These are phyloP conservation scores for Lumnitzera littorea DNA, from an alignment of 345 rosid genomes.

Conservation along the genomic window DNA sequence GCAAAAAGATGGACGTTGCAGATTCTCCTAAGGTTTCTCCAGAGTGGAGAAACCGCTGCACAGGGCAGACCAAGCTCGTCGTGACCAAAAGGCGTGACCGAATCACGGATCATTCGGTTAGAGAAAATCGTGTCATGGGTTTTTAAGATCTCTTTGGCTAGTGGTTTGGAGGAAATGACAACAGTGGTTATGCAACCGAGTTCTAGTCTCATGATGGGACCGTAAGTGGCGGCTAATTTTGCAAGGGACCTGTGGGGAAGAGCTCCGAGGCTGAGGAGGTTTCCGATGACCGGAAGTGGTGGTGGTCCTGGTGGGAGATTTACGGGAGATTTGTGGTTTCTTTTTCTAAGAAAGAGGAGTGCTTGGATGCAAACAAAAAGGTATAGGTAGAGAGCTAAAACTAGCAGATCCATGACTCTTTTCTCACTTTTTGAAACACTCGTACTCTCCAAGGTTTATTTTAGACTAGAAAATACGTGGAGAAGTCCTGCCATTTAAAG, in stretches of 20 bases:
- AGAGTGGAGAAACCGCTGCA: conserved; percentile 15
- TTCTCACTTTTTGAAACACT: background rate
- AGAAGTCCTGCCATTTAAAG: too few species aligned
- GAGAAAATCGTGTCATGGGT: conserved; percentile 26
- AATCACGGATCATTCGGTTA: conserved; percentile 11
- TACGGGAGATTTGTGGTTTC: too few species aligned
- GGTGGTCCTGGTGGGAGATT: conserved; percentile 29
- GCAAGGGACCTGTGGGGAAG: conserved; percentile 27
- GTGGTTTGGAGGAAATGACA: conserved; percentile 11
- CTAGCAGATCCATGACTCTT: background rate
- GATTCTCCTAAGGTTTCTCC: conserved; percentile 27
- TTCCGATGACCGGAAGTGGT: conserved; percentile 30
- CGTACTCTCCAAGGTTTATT: too few species aligned
- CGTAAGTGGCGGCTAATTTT: conserved; percentile 27
- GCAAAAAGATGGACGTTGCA: conserved; percentile 17
- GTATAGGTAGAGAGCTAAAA: background rate
- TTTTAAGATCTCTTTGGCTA: conserved; percentile 22
- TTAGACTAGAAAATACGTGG: too few species aligned
- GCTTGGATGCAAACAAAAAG: conserved; percentile 1
- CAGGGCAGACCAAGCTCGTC: conserved; percentile 15
- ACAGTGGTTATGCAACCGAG: conserved; percentile 15
- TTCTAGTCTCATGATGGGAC: conserved; percentile 28
- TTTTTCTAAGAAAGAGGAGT: background rate
- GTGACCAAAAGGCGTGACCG: conserved; percentile 11
- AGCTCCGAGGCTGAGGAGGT: conserved; percentile 30